Conservation (phyloP, 441 rosid genomes). For the Codiaeum variegatum region DNA sequence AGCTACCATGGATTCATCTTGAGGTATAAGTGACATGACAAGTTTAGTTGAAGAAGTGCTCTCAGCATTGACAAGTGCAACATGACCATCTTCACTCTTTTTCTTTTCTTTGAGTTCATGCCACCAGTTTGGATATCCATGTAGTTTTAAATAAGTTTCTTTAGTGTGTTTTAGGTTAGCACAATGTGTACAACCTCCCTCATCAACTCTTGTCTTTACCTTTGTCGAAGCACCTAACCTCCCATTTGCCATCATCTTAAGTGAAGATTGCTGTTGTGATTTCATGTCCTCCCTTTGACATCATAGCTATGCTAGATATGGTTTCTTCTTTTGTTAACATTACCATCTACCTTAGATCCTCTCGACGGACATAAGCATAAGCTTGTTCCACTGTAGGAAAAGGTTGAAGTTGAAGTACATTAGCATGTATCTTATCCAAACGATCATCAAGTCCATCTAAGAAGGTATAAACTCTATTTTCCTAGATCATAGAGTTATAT, state of each 20-base stretch:
- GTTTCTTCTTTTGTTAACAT: not conserved
- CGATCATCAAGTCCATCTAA: too few relatives aligned
- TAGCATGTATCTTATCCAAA: too few relatives aligned
- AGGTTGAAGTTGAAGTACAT: too few relatives aligned
- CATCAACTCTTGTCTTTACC: not conserved
- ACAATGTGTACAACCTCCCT: not conserved
- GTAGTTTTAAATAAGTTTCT: not conserved
- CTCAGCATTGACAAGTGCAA: not conserved
- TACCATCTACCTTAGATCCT: not conserved
- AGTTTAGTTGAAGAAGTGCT: not conserved
- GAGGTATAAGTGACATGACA: not conserved
- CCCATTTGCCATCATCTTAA: not conserved
- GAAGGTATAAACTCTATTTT: too few relatives aligned
- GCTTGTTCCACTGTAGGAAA: too few relatives aligned
- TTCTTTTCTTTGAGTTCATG: not conserved
- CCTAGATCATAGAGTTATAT: too few relatives aligned
- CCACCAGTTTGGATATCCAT: not conserved
- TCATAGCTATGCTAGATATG: not conserved
- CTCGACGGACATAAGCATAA: too few relatives aligned
- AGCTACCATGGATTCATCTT: not conserved
- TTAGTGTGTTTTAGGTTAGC: not conserved
- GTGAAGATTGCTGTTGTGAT: not conserved
- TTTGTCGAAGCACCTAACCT: not conserved
- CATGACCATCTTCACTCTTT: not conserved
- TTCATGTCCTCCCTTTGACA: not conserved